Evolutionary conservation across 345 rosid genomes (phyloP).

Genomic region (Citrus australasica): DNA sequence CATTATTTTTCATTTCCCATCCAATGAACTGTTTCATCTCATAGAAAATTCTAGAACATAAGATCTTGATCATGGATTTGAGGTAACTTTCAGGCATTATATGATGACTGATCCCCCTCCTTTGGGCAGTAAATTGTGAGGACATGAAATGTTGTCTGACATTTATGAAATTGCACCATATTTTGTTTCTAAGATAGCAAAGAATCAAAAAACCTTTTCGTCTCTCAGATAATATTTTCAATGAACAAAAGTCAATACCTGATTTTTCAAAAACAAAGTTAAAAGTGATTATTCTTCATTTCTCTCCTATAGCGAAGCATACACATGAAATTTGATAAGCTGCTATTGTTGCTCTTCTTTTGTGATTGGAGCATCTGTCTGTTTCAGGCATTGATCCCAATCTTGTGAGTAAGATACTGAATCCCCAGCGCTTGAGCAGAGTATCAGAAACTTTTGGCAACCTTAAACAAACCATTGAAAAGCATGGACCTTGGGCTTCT

Average conservation of each 20-base stretch:
- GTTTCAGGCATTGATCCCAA: slow-evolving; percentile 75
- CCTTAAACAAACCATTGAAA: slow-evolving; percentile 48
- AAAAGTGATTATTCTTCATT: not conserved
- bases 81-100: no score
- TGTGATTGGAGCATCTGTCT: not conserved
- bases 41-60: no score
- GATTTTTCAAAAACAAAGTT: not conserved
- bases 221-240: no score
- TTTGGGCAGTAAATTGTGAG: no score
- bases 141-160: no score
- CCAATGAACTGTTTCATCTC: no score
- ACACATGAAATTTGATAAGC: not conserved
- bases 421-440: slow-evolving; percentile 61
- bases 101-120: no score
- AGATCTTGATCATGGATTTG: no score
- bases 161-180: no score
- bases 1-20: not conserved
- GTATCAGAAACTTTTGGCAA: slow-evolving; percentile 52
- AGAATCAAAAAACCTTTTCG: no score
- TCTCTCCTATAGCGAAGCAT: not conserved
- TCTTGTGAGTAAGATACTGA: slow-evolving; percentile 71
- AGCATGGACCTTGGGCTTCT: slow-evolving; percentile 83
- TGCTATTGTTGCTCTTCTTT: not conserved
- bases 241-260: not conserved
- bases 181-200: no score